Evolutionary conservation across 129 eudicot genomes (phyloP).

Genomic region (Tagetes erecta): DNA sequence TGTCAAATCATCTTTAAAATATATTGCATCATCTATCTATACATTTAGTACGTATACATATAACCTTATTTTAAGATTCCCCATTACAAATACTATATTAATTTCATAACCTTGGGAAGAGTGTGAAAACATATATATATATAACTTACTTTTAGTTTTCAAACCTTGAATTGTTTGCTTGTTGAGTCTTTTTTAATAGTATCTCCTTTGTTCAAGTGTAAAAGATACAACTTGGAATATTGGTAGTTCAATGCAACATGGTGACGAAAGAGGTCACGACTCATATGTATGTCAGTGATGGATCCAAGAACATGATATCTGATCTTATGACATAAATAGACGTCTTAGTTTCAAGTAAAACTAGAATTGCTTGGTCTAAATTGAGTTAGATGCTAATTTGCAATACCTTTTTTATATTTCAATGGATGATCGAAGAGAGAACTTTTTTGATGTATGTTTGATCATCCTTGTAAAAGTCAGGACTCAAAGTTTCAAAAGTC

Average conservation of each 20-base stretch:
- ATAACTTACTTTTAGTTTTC: not conserved
- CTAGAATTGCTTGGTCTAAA: not conserved
- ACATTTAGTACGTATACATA: not conserved
- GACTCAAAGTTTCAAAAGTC: not conserved
- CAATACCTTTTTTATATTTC: not conserved
- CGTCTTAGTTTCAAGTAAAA: not conserved
- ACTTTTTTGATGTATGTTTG: not conserved
- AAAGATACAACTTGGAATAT: too few species aligned
- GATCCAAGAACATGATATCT: not conserved
- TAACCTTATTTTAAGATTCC: constrained; percentile 2
- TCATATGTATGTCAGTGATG: too few species aligned
- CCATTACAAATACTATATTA: not conserved
- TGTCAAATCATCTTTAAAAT: constrained; percentile 52
- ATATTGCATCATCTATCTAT: constrained; percentile 36
- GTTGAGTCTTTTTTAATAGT: not conserved
- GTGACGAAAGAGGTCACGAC: too few species aligned
- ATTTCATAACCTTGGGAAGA: constrained; percentile 12
- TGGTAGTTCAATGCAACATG: too few species aligned
- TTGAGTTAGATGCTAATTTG: not conserved
- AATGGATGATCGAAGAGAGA: not conserved
- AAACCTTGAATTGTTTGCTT: not conserved
- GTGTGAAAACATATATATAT: not conserved
- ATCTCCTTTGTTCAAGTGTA: not conserved
- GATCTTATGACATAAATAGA: not conserved
- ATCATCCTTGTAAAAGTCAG: not conserved